Base-by-base conservation (phyloP, 805 yeast species). In the Metschnikowia anglica region DNA sequence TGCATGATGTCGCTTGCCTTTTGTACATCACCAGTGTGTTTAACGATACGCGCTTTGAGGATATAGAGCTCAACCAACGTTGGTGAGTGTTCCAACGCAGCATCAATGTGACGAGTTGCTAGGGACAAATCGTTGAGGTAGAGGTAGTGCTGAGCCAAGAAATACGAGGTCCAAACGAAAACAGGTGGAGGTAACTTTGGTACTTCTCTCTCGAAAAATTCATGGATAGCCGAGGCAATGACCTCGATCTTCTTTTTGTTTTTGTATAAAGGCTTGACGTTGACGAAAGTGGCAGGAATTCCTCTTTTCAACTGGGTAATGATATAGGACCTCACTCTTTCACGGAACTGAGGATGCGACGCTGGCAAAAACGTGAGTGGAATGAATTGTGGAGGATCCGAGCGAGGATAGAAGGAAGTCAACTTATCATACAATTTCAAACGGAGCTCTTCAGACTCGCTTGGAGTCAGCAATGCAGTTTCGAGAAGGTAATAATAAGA, bases 221-320 rank as follows among this genome's bases (percentile, higher is more conserved):
- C 74, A 32, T 63, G 49, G 9, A 82, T 86, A 43, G 85, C 65
- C 25, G 73, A 59, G 46, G 75, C 80, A 43, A 87, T 74, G 2
- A 73, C 53, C 65, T 70, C 36, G 59, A 55, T 38, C 48, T 67
- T 70, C 8, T 52, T 47, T 26, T 53, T 43, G 53, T 73, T 76
- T 42, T 69, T 74, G 65, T 87, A 88, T 50, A 89, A 71, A 1
- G 95, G 86, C 65, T 90, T 89, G 37, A 93, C 79, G 54, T 87
- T 84, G 42, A 84, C 84, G 65, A 90, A 93, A 4, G 93, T 77
- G 1, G 97, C 86, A 4, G 98, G 98, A 25, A 89, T 93, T 30
- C 96, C 95, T 43, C 88, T 76, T 48, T 74, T 66, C 54, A 93
- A 74, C 57, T 83, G 86, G 3, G 72, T 62, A 4, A 74, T 45